Base-by-base conservation (phyloP, 352 stramenopile species). In the Hyaloperonospora brassicae region DNA sequence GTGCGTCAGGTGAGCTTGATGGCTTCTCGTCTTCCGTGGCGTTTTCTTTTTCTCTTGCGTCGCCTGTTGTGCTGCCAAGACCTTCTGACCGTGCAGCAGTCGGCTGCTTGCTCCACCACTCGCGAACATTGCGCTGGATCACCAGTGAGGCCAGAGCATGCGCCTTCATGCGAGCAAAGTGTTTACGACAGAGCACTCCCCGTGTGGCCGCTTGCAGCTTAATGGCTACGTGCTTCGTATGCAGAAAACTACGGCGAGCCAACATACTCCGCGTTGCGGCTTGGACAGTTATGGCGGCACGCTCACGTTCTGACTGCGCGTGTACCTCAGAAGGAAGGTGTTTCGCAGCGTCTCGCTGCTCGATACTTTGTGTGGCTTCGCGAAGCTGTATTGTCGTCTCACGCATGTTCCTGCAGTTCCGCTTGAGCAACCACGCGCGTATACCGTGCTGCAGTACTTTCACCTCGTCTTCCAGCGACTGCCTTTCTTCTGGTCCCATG, bases 351-450 rank as follows among this genome's bases (percentile, higher is more conserved):
- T 65, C 51, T 49, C 76, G 64, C 48, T 84, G 64, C 24, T 79
- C 59, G n/a, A 88, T 84, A 59, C 42, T 86, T 24, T 70, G 69
- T 2, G 80, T 70, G 1, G 78, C 80, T 71, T 92, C 84, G 22
- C 92, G 73, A 5, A 96, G 62, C 27, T 76, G 70, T 48, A 86
- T 86, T 27, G 87, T 93, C 21, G 87, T 86, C 47, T 95, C 85
- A 17, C 85, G 78, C 78, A 96, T 90, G 50, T 86, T 88, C 23
- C 79, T 80, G 55, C 86, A 96, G 57, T 94, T 95, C 24, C 86
- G 79, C 21, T 86, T 84, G 17, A 96, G 71, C 31, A 96, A 50
- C 88, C 88, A 96, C 7, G 73, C 73, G 0, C 84, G 78, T 17
- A 96, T 82, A 44, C 95, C 95, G 49, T 86, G 72, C 58, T 95